Evolutionary conservation across 805 yeast genomes (phyloP), one percentile per base, ranked within the genome.

Genomic region (Kazachstania kunashirensis): DNA sequence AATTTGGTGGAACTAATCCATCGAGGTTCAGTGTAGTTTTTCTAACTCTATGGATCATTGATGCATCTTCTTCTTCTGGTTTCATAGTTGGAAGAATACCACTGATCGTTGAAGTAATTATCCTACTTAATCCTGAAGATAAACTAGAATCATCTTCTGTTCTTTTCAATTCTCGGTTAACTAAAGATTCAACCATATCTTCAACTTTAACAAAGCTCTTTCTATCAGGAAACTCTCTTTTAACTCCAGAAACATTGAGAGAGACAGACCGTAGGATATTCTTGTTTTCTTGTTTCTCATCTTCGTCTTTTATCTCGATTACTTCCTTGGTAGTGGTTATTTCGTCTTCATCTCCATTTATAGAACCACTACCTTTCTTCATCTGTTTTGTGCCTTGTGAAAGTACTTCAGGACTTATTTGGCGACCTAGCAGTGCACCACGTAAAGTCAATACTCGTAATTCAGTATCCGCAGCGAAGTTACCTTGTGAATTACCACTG

Each of bases 1-100:
- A 29, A n/a, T 15, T 12, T 11, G 58, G 61, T 7, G 58, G 58
- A 3, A 52, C 52, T n/a, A 52, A 31, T 3, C 61, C 61, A 38
- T 55, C 61, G 8, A 53, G 28, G 32, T 55, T 55, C 19, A 55
- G 33, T 4, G 47, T 48, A n/a, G 36, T 35, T 11, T 37, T 36
- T 29, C 47, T 50, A 8, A 23, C 11, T 23, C 11, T 23, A 11
- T 23, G 8, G 8, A 23, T 8, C 11, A 11, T 11, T 9, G 11
- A 9, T 10, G 31, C 23, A 19, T 16, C n/a, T 9, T 50, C 38
- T 7, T 31, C 30, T 13, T 40, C 41, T 20, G 43, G 38, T n/a
- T 42, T 43, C 5, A 51, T 17, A 5, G 33, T 39, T 9, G 58
- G 57, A 19, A 53, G 31, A 16, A 53, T 28, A 19, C 43, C 48